These are phyloP conservation scores for Ceratocystis albifundus DNA, from an alignment of 2,329 filamentous ascomycete species.

Conservation along the genomic window DNA sequence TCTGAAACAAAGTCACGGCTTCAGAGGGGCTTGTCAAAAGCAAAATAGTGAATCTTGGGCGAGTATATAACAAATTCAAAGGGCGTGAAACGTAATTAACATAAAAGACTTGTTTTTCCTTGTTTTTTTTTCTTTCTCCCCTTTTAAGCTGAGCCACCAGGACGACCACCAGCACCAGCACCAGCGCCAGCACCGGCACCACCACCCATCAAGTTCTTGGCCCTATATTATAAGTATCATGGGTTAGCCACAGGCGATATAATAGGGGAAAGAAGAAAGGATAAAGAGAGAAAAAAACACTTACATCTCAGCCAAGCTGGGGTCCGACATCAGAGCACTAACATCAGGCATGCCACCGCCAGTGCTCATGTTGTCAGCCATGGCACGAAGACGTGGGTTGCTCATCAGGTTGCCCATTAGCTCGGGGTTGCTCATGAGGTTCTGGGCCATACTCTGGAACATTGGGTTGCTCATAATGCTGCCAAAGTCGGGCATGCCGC, in stretches of 20 bases:
- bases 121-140: neutral
- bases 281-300: constrained; percentile 33
- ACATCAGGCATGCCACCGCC: constrained; percentile 82
- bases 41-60: neutral
- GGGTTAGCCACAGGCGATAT: constrained; percentile 13
- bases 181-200: constrained; percentile 28
- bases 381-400: constrained; percentile 78
- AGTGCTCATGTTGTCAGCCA: constrained; percentile 67
- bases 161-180: constrained; percentile 27
- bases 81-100: neutral
- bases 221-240: constrained; percentile 29
- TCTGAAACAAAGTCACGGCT: neutral
- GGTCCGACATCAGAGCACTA: constrained; percentile 77
- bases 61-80: neutral
- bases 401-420: constrained; percentile 86
- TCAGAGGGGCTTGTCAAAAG: neutral
- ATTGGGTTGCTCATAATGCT: constrained; percentile 95
- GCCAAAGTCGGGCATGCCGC: constrained; percentile 78
- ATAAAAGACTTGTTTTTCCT: neutral
- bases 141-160: constrained; percentile 22
- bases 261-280: neutral
- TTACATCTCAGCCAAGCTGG: constrained; percentile 85
- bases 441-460: constrained; percentile 96
- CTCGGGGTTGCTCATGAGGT: constrained; percentile 91
- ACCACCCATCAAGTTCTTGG: constrained; percentile 39